A percentile compares a stretch with the other conserved stretches of the same genome.
Conservation (phyloP, 2,329 filamentous ascomycete species). For the Cordyceps javanica region DNA sequence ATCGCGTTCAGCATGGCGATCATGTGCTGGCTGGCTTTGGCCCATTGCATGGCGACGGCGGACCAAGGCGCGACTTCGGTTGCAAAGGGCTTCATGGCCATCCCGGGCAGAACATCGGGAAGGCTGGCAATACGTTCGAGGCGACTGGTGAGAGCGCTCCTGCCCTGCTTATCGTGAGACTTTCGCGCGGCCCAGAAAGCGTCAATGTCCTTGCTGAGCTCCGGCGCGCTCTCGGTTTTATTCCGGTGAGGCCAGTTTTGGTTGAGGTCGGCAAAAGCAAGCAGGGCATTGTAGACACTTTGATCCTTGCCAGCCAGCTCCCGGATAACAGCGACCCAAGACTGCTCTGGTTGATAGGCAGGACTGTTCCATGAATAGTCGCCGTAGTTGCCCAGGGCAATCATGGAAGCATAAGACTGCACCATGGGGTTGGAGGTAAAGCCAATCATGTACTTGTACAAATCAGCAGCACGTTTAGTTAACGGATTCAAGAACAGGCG, state of each 20-base stretch:
- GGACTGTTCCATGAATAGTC: constrained; percentile 15
- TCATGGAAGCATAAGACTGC: constrained; percentile 15
- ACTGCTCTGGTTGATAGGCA: constrained; percentile 6
- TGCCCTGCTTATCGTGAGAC: background rate
- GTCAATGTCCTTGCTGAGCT: constrained; percentile 13
- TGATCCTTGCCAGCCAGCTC: constrained; percentile 13
- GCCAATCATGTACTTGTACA: constrained; percentile 15
- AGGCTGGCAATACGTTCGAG: constrained; percentile 7
- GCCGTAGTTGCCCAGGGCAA: constrained; percentile 14
- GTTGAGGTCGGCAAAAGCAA: constrained; percentile 14
- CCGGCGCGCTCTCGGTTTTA: constrained; percentile 9
- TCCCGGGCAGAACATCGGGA: constrained; percentile 8
- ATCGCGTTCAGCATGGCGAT: constrained; percentile 12
- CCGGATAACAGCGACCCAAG: constrained; percentile 7
- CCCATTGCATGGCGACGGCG: constrained; percentile 14
- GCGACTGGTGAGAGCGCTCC: constrained; percentile 2
- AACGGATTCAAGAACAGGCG: constrained; percentile 16
- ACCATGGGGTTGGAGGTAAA: constrained; percentile 17
- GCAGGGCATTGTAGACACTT: background rate
- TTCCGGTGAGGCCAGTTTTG: constrained; percentile 16
- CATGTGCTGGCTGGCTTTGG: constrained; percentile 13
- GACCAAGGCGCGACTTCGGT: constrained; percentile 14
- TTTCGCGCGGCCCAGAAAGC: constrained; percentile 13
- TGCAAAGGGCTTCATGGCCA: constrained; percentile 14
- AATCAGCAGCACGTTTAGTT: constrained; percentile 7